phyloP scores from a whole-genome alignment of 2,329 filamentous ascomycete species.

The Aquanectria penicillioides region DNA sequence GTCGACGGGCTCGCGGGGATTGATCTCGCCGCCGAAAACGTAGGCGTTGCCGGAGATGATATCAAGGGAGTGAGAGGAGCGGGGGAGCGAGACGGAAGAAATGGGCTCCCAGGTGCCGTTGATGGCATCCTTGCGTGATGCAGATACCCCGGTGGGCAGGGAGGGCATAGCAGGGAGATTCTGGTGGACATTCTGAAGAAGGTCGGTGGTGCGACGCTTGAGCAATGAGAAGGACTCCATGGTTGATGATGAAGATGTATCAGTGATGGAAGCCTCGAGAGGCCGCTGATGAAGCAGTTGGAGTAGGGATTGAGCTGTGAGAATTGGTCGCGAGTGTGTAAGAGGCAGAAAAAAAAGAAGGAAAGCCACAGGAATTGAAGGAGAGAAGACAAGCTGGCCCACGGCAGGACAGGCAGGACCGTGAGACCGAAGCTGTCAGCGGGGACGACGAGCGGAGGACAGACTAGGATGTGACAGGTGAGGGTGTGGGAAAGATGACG shows the following conservation, averaged over 20 bases:
- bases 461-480: conserved; percentile 15
- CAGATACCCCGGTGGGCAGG: conserved; percentile 22
- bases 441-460: conserved; percentile 18
- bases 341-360: neutral
- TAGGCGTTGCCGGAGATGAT: conserved; percentile 66
- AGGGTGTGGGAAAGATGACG: conserved; percentile 24
- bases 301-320: neutral
- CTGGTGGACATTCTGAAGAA: conserved; percentile 61
- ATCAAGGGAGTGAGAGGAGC: conserved; percentile 79
- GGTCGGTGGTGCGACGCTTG: conserved; percentile 65
- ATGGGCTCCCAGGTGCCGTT: conserved; percentile 71
- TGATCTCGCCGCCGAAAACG: conserved; percentile 81
- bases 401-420: conserved; percentile 15
- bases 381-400: conserved; percentile 9
- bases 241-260: conserved; percentile 26
- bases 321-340: conserved; percentile 7
- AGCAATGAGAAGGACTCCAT: conserved; percentile 63
- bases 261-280: conserved; percentile 8
- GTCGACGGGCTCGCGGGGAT: conserved; percentile 73
- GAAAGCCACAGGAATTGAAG: neutral
- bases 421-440: conserved; percentile 22
- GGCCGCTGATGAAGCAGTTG: too few relatives aligned
- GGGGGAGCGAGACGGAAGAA: conserved; percentile 64
- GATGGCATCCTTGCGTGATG: conserved; percentile 47
- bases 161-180: conserved; percentile 53